Conservation (phyloP, 768 basidiomycete genomes). For the Termitomyces heimii region DNA sequence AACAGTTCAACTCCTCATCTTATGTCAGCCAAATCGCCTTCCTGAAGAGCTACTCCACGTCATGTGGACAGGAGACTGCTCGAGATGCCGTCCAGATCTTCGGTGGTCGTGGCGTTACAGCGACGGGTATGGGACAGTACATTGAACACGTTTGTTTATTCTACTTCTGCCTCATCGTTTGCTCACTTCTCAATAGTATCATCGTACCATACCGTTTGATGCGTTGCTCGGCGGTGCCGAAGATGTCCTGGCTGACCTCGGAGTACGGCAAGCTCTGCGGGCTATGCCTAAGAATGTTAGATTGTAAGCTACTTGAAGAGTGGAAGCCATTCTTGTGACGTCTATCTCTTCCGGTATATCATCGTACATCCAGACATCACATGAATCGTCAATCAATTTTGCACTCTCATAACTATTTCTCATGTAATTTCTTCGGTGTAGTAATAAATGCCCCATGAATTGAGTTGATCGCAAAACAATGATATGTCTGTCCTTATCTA, state of each 20-base stretch:
- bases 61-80: conserved; percentile 59
- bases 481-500: not conserved
- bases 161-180: not conserved
- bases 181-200: conserved; percentile 35
- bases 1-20: not conserved
- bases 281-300: conserved; percentile 57
- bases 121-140: conserved; percentile 72
- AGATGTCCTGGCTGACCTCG: conserved; percentile 59
- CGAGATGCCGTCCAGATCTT: conserved; percentile 60
- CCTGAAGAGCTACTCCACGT: conserved; percentile 64
- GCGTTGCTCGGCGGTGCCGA: conserved; percentile 69
- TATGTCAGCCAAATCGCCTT: conserved; percentile 56
- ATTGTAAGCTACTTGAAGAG: conserved; percentile 30
- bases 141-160: conserved; percentile 59
- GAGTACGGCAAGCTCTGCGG: conserved; percentile 60
- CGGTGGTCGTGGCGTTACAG: conserved; percentile 82
- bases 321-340: too few relatives aligned
- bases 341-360: not conserved
- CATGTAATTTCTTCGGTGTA: not conserved
- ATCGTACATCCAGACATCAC: not conserved
- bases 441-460: not conserved
- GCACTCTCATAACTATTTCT: not conserved
- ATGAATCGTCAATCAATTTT: not conserved
- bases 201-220: conserved; percentile 63
- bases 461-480: not conserved